Conservation (phyloP, 192 early-diverging fungal genomes). For the Coemansia brasiliensis region DNA sequence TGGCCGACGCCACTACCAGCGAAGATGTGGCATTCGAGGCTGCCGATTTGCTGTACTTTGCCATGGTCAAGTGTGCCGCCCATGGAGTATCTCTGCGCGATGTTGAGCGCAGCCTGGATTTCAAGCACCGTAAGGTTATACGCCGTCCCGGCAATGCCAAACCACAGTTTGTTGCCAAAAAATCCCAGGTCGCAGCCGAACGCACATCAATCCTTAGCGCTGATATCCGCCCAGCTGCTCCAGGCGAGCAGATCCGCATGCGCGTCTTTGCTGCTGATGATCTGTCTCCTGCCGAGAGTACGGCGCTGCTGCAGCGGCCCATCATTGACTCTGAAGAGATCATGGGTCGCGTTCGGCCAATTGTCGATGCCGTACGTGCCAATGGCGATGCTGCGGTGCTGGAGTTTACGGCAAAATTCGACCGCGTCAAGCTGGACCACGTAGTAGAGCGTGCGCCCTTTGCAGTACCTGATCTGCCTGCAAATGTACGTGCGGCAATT, state of each 20-base stretch:
- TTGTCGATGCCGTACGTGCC: conserved; percentile 79
- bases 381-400: conserved; percentile 83
- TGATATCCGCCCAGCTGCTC: conserved; percentile 20
- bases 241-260: conserved; percentile 72
- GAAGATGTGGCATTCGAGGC: conserved; percentile 93
- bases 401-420: conserved; percentile 88
- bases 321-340: conserved; percentile 92
- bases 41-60: conserved; percentile 96
- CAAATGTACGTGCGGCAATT: conserved; percentile 74
- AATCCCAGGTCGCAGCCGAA: neutral
- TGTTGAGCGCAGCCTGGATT: conserved; percentile 84
- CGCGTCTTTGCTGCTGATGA: conserved; percentile 60
- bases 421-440: conserved; percentile 71
- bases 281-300: conserved; percentile 56
- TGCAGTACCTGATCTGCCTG: conserved; percentile 59
- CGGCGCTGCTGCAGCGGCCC: conserved; percentile 78
- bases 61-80: conserved; percentile 81
- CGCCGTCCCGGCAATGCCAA: conserved; percentile 94
- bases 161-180: conserved; percentile 59
- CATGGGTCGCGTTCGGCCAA: conserved; percentile 82
- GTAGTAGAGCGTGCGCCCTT: conserved; percentile 87
- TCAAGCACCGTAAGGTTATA: conserved; percentile 77
- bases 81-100: conserved; percentile 81
- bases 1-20: conserved; percentile 73
- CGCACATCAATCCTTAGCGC: conserved; percentile 44